phyloP scores from a whole-genome alignment of 2,329 filamentous ascomycete genomes.

The Neoarthrinium moseri region DNA sequence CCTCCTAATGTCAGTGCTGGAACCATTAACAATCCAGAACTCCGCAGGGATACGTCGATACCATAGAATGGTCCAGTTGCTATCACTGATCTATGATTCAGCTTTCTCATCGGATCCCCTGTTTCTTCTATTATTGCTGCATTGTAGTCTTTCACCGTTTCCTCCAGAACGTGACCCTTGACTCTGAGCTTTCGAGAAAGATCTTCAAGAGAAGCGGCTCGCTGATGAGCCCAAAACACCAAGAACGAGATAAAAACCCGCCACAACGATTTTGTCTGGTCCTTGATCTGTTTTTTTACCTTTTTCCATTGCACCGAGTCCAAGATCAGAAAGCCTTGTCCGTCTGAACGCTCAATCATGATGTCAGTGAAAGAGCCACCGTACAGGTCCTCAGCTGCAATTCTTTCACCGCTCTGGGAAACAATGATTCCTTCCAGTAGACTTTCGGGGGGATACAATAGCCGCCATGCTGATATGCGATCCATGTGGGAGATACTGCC shows the following conservation, averaged over 20 bases:
- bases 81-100: constrained; percentile 3
- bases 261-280: constrained; percentile 11
- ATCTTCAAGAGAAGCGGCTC: constrained; percentile 9
- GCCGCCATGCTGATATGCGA: constrained; percentile 10
- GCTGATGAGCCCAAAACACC: constrained; percentile 7
- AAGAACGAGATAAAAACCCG: constrained; percentile 1
- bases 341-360: constrained; percentile 8
- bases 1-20: constrained; percentile 6
- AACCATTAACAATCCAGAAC: background rate
- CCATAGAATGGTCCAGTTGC: constrained; percentile 6
- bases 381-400: constrained; percentile 9
- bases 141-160: constrained; percentile 6
- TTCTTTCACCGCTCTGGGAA: constrained; percentile 5
- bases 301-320: constrained; percentile 13
- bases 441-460: constrained; percentile 11
- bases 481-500: constrained; percentile 10
- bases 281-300: constrained; percentile 4
- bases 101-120: constrained; percentile 8
- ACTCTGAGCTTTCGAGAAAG: constrained; percentile 5
- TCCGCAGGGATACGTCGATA: constrained; percentile 3
- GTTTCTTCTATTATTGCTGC: background rate
- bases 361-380: constrained; percentile 8
- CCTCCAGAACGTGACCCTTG: background rate
- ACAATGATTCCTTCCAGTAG: constrained; percentile 13
- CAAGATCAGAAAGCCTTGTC: constrained; percentile 11